phyloP scores from a whole-genome alignment of 2,329 filamentous ascomycete genomes.

The Aspergillus jensenii region DNA sequence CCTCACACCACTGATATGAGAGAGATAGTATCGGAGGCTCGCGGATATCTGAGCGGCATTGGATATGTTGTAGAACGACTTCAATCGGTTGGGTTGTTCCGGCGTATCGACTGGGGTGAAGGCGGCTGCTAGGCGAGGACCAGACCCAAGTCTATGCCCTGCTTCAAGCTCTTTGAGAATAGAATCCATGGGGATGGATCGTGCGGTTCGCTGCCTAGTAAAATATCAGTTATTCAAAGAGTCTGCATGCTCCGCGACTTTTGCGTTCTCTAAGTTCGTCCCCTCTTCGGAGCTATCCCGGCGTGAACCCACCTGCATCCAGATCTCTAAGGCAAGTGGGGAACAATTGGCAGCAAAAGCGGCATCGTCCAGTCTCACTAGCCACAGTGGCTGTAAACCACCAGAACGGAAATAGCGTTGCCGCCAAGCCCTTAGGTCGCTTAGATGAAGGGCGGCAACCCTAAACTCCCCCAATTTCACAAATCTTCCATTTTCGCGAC shows the following conservation, averaged over 20 bases:
- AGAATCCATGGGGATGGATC: constrained; percentile 60
- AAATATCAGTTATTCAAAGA: not conserved
- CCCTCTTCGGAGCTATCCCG: constrained; percentile 1
- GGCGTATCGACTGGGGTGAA: constrained; percentile 69
- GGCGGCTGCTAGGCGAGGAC: constrained; percentile 71
- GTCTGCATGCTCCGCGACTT: not conserved
- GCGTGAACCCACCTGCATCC: not conserved
- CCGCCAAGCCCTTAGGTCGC: constrained; percentile 29
- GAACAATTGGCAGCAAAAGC: constrained; percentile 11
- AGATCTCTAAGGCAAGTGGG: constrained; percentile 11
- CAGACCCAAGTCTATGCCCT: constrained; percentile 65
- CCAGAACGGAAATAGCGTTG: constrained; percentile 29
- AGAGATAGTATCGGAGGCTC: constrained; percentile 69
- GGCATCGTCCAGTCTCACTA: constrained; percentile 7
- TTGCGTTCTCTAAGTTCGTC: not conserved
- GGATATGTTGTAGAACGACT: constrained; percentile 69
- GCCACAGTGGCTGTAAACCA: constrained; percentile 17
- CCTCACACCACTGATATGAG: constrained; percentile 59
- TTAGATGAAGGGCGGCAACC: constrained; percentile 48
- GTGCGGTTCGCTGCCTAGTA: not conserved
- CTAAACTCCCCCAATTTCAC: constrained; percentile 43
- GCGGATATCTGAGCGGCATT: constrained; percentile 64
- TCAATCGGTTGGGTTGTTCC: constrained; percentile 64
- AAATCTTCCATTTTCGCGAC: constrained; percentile 42
- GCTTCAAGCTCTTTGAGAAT: constrained; percentile 72